Base-by-base conservation (phyloP, 345 rosid species). In the Eucalyptus tenuipes region DNA sequence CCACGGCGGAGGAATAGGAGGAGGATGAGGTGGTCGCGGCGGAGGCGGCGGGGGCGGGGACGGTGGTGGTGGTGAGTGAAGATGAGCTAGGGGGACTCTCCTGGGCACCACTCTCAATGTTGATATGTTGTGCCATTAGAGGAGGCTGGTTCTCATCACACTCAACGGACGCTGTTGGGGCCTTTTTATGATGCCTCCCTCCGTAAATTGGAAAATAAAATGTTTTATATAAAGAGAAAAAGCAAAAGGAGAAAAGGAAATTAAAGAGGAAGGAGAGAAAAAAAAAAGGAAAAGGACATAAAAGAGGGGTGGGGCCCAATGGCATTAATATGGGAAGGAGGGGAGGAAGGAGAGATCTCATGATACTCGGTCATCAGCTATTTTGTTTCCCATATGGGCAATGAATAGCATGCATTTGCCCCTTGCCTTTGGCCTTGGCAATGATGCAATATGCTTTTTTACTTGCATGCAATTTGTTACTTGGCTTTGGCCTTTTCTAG, bases 51-150 rank as follows among this genome's bases (percentile, higher is more conserved):
- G 88, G 8, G 71, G 84, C 10, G 85, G 86, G 0, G 25, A 15
- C 24, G 40, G 45, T 29, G 16, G 85, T 3, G 87, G 89, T 4
- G 16, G 75, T 22, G 44, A 44, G 11, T 15, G 92, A 33, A 87
- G 93, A 11, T 33, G 92, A 57, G 49, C 86, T 50, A 64, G 92
- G 87, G 33, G 92, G 4, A 27, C 20, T 61, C 48, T 87, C 40
- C 48, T 81, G 92, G 88, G 89, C 59, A 29, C 88, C 88, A 59
- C 82, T 94, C 85, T 92, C 93, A 7, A 88, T 86, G 94, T 90
- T 94, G 96, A 92, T 92, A 86, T 90, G 88, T 55, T 91, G 93
- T 88, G 87, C 92, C 94, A 92, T 92, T 92, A 85, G 53, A 44
- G 88, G 57, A 37, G 90, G 61, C 87, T 31, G 61, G 44, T 42